Percentiles rank a stretch among this genome's conserved stretches.
phyloP scores from a whole-genome alignment of 2,329 filamentous ascomycete species.

The Cladosporium sp. region DNA sequence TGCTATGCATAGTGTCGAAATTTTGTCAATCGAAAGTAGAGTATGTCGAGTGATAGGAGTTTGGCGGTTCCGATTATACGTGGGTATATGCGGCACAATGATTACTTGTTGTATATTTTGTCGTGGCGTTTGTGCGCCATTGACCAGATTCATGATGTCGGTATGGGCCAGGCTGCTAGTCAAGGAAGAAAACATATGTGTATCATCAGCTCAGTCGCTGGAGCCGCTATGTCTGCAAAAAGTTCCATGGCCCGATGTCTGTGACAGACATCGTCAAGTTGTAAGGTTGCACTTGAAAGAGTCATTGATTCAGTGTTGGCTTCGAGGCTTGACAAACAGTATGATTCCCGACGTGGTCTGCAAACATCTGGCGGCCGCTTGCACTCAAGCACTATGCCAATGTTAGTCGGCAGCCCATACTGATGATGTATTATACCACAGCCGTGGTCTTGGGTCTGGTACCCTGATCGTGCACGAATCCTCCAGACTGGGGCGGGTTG shows the following conservation, averaged over 20 bases:
- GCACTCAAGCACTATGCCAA: neutral
- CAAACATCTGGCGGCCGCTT: neutral
- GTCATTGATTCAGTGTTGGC: neutral
- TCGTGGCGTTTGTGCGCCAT: neutral
- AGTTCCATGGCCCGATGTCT: neutral
- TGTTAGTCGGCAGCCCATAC: neutral
- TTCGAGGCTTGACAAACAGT: neutral
- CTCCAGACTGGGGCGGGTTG: neutral
- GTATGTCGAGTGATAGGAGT: too few species aligned
- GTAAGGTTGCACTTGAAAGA: neutral
- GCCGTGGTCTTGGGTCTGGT: neutral
- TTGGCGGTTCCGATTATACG: neutral
- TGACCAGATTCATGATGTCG: neutral
- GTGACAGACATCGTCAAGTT: neutral
- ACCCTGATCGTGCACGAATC: neutral
- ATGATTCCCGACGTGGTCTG: neutral
- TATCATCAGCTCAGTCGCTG: neutral
- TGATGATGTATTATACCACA: neutral
- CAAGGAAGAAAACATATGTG: neutral
- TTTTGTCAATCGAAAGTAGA: too few species aligned
- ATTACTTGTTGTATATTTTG: neutral
- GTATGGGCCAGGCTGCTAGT: neutral
- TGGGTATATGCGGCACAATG: neutral
- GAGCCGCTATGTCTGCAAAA: neutral
- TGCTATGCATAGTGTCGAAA: too few species aligned